phyloP scores from a whole-genome alignment of 2,329 filamentous ascomycete species.

The Tolypocladium album region DNA sequence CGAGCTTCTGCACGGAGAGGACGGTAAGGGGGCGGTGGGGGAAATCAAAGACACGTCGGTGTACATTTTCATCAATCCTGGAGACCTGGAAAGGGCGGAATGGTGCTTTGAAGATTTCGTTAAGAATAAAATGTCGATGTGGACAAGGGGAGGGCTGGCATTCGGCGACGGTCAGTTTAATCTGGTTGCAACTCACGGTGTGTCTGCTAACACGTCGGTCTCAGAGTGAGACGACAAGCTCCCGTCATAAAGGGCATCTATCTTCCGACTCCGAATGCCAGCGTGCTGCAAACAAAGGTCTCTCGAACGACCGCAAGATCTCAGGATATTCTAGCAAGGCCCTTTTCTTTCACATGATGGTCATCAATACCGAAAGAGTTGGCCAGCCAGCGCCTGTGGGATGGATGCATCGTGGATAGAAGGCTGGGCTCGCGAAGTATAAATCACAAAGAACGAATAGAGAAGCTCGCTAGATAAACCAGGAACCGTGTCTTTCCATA shows the following conservation, averaged over 20 bases:
- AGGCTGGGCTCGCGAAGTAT: neutral
- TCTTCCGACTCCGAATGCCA: neutral
- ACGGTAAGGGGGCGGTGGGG: slow-evolving; percentile 24
- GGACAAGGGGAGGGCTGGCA: slow-evolving; percentile 39
- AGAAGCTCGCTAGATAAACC: neutral
- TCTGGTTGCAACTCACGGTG: neutral
- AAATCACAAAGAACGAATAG: neutral
- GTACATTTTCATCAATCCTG: slow-evolving; percentile 50
- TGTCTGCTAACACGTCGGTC: neutral
- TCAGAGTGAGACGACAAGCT: neutral
- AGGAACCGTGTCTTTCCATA: neutral
- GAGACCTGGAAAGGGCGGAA: slow-evolving; percentile 56
- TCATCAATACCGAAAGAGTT: neutral
- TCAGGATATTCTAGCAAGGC: neutral
- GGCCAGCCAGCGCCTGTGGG: neutral
- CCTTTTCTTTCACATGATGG: neutral
- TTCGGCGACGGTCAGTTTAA: slow-evolving; percentile 26
- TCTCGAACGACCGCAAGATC: neutral
- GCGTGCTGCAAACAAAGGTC: neutral
- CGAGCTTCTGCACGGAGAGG: slow-evolving; percentile 34
- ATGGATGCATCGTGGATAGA: neutral
- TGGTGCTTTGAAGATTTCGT: slow-evolving; percentile 87
- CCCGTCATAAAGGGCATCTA: neutral
- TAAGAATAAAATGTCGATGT: slow-evolving; percentile 53
- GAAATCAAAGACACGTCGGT: slow-evolving; percentile 44